Evolutionary conservation across 2,329 filamentous ascomycete species (phyloP).

Genomic region (Stemphylium lycopersici): DNA sequence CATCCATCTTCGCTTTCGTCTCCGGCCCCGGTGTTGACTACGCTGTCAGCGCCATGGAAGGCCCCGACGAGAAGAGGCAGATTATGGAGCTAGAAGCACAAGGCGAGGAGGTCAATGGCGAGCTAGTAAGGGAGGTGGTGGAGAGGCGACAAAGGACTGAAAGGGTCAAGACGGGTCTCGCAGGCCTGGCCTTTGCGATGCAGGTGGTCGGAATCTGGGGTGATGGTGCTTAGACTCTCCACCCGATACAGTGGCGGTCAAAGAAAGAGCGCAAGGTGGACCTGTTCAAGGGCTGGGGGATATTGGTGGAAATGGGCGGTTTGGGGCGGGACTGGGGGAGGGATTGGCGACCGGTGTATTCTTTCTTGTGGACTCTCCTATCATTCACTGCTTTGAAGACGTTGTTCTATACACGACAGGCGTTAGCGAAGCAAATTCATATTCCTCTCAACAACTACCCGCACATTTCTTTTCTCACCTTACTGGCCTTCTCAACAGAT

Average conservation of each 20-base stretch:
- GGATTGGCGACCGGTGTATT: neutral
- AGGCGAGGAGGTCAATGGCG: conserved; percentile 56
- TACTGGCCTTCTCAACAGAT: too few species aligned
- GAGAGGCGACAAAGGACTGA: conserved; percentile 52
- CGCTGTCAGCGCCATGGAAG: conserved; percentile 34
- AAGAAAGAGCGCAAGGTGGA: neutral
- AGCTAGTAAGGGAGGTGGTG: conserved; percentile 55
- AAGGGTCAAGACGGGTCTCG: conserved; percentile 50
- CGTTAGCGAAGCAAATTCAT: neutral
- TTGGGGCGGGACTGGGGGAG: neutral
- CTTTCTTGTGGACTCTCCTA: conserved; percentile 1
- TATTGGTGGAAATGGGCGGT: neutral
- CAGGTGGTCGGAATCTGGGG: conserved; percentile 58
- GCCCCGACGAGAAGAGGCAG: conserved; percentile 31
- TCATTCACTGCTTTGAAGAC: neutral
- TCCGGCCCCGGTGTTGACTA: conserved; percentile 51
- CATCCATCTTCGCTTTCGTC: conserved; percentile 67
- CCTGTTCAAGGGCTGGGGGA: too few species aligned
- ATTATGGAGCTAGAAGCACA: conserved; percentile 40
- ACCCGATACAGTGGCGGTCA: neutral
- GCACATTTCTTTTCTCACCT: neutral
- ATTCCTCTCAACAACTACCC: neutral
- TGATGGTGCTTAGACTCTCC: conserved; percentile 43
- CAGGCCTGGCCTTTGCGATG: conserved; percentile 55
- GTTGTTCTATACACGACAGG: neutral